Base-by-base conservation (phyloP, 23 red algal genomes). In the Agarophyton chilense region DNA sequence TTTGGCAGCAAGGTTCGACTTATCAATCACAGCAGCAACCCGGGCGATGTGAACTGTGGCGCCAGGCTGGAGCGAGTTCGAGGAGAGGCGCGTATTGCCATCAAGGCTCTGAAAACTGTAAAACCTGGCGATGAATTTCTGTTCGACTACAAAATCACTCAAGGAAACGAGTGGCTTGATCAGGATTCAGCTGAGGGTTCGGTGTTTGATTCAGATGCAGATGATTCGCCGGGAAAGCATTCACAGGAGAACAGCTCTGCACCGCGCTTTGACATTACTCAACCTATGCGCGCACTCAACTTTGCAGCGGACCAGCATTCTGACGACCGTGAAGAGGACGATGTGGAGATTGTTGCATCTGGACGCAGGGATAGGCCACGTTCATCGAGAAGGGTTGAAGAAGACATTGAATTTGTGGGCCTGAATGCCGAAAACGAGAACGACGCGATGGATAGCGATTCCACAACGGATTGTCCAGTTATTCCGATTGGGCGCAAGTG, bases 1-100 rank as follows among this genome's bases (percentile, higher is more conserved):
- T 52, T 91, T 16, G 88, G 88, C 28, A 91, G 75, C 31, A 91
- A 91, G 53, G 77, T 64, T 31, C 77, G 77, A 82, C 63, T 91
- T 25, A 52, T 91, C 2, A 81, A 82, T 56, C 88, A 91, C 31
- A 76, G 64, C 58, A 65, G 49, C 28, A 75, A 66, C 26, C 12
- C 34, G 13, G 40, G n/a, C 18, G 60, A 62, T 18, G 52, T 71
- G 9, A 82, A 82, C 77, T 82, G 88, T 46, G 17, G 11, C 1
- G 85, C 85, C n/a, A 45, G 88, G 13, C 24, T 82, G 25, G 88
- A 82, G 73, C 33, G 77, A 55, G 56, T 91, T 19, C 88, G 88
- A 6, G 88, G 88, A 52, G 77, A 71, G 24, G 63, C 34, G 10
- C 74, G 60, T 39, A 82, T 91, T 60, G 75, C 55, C 21, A 35